Base-by-base conservation (phyloP, 192 early-diverging fungal species). In the Rhizophagus clarus region DNA sequence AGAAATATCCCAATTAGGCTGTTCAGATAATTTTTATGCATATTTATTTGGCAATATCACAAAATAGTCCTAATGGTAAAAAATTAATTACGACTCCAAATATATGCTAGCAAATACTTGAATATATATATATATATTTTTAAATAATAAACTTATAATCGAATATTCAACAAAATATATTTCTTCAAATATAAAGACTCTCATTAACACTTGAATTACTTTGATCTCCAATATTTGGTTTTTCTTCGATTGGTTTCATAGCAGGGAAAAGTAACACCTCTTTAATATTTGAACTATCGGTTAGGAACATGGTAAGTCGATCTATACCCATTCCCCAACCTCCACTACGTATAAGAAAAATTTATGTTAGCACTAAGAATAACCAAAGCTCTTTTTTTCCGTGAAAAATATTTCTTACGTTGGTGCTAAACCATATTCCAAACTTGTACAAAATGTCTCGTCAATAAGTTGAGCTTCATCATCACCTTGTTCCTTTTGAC, bases 401-500 rank as follows among this genome's bases (percentile, higher is more conserved):
- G 74, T n/a, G n/a, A n/a, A n/a, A 88, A 89, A 68, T 28, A 32
- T 29, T 22, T 26, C 74, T 75, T 75, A 62, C 74, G 98, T 99
- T 49, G 98, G 98, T 49, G 98, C 97, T 77, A 99, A 88, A 70
- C 98, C 98, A 84, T 96, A 99, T 87, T 99, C 98, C 47, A 99
- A 90, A 42, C 96, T 89, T 78, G 94, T 94, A 87, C 97, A 98
- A 84, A 98, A 99, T 80, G 92, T 95, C 88, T 99, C 97, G 80
- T 99, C 98, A 80, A 99, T 94, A 82, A 96, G 82, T 88, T 99
- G 98, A 31, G 98, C 98, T 86, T 99, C 98, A 81, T 99, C 98
- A 84, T 99, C 98, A 81, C 98, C 98, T 72, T 95, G 95, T 76
- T 89, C 98, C 92, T 99, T 99, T 84, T 99, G 97, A 42, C 81